phyloP scores from a whole-genome alignment of 805 yeast genomes.

The Pichia deserticola region DNA sequence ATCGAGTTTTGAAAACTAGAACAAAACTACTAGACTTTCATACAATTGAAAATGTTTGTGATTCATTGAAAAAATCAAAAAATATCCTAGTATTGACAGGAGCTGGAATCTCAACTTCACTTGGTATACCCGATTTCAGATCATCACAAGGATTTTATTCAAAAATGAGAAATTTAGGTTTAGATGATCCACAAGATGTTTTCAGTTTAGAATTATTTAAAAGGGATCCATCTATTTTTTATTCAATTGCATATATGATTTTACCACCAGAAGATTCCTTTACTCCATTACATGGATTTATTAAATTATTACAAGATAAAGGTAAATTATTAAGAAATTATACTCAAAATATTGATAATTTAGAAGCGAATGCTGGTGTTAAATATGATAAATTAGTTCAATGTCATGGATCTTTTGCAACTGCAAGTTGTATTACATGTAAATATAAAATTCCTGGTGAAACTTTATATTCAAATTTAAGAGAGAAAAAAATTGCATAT shows the following conservation, averaged over 20 bases:
- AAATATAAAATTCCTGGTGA: slow-evolving; percentile 59
- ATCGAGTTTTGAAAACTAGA: slow-evolving; percentile 51
- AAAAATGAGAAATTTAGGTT: slow-evolving; percentile 55
- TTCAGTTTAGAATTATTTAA: slow-evolving; percentile 67
- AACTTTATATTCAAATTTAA: slow-evolving; percentile 51
- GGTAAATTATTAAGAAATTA: slow-evolving; percentile 75
- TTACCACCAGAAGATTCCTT: slow-evolving; percentile 62
- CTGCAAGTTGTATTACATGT: slow-evolving; percentile 79
- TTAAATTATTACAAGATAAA: slow-evolving; percentile 63
- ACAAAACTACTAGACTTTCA: slow-evolving; percentile 45
- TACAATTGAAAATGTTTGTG: slow-evolving; percentile 52
- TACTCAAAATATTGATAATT: slow-evolving; percentile 85
- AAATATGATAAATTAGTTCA: slow-evolving; percentile 61
- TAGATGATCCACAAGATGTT: slow-evolving; percentile 86
- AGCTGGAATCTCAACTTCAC: slow-evolving; percentile 85
- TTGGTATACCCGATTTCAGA: slow-evolving; percentile 90
- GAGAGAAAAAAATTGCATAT: slow-evolving; percentile 53
- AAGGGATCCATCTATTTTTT: slow-evolving; percentile 72
- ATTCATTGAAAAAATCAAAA: slow-evolving; percentile 44
- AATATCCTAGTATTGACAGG: slow-evolving; percentile 77
- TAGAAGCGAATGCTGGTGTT: slow-evolving; percentile 78
- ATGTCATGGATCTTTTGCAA: slow-evolving; percentile 90
- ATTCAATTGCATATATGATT: slow-evolving; percentile 79
- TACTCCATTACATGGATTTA: slow-evolving; percentile 79
- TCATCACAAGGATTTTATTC: slow-evolving; percentile 83